Evolutionary conservation across 2,329 filamentous ascomycete genomes (phyloP).

Genomic region (Bimuria novae-zelandiae): DNA sequence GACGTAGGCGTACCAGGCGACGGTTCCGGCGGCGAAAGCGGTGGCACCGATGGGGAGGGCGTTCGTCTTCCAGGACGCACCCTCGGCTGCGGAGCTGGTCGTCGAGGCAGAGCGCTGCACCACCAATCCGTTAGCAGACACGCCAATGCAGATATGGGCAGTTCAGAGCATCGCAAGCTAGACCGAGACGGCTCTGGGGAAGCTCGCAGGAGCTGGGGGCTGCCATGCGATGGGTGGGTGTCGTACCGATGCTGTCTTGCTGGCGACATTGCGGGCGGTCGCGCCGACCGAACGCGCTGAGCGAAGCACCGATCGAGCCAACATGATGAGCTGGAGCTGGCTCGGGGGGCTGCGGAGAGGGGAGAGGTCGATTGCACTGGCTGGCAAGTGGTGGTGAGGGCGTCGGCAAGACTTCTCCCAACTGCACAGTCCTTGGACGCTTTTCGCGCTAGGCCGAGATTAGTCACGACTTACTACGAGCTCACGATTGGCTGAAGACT

Average conservation of each 20-base stretch:
- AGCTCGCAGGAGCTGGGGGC: slow-evolving; percentile 36
- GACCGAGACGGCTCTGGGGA: slow-evolving; percentile 26
- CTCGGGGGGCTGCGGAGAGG: slow-evolving; percentile 40
- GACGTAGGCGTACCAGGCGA: slow-evolving; percentile 97
- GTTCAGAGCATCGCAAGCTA: slow-evolving; percentile 16
- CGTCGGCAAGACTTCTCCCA: slow-evolving; percentile 15
- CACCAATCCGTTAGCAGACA: slow-evolving; percentile 38
- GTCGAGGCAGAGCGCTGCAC: slow-evolving; percentile 68
- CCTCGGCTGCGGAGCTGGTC: slow-evolving; percentile 68
- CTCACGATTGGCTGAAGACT: slow-evolving; percentile 24
- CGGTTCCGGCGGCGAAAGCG: slow-evolving; percentile 81
- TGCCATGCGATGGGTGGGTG: slow-evolving; percentile 34
- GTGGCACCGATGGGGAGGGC: slow-evolving; percentile 86
- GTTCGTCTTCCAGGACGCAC: slow-evolving; percentile 79
- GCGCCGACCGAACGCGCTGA: slow-evolving; percentile 83
- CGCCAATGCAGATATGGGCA: slow-evolving; percentile 32
- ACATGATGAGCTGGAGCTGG: slow-evolving; percentile 68
- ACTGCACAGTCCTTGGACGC: no score
- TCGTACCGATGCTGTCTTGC: slow-evolving; percentile 54
- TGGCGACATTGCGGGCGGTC: slow-evolving; percentile 69
- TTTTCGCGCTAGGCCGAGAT: slow-evolving; percentile 22
- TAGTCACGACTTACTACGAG: slow-evolving; percentile 15
- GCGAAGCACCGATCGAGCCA: slow-evolving; percentile 90
- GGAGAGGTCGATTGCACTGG: slow-evolving; percentile 43
- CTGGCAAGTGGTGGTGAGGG: slow-evolving; percentile 34